Base-by-base conservation (phyloP, 495 filamentous ascomycete species). In the Annulohypoxylon bovei region DNA sequence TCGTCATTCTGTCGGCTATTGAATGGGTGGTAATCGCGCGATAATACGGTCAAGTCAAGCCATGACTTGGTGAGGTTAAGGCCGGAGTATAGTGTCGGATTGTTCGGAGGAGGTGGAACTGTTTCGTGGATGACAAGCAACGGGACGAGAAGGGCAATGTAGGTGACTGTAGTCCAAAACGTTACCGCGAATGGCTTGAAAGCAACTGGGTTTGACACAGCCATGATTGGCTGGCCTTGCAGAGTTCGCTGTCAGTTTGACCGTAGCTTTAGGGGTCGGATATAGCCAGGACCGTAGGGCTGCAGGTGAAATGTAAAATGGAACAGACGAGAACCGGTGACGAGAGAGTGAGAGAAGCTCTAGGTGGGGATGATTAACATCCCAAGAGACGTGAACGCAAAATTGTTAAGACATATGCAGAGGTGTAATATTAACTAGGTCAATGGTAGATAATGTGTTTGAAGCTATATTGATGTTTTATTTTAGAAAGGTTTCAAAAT, bases 1-100 rank as follows among this genome's bases (percentile, higher is more conserved):
- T 89, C 85, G 68, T 97, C 95, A 73, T 97, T 98, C 62, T 85
- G 83, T 35, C 82, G 89, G 32, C 89, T 93, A 79, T 98, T 98
- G 78, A 92, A 96, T 0, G 95, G 95, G 73, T 96, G 95, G 73
- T 91, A 97, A 0, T 85, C 86, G 57, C 81, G 83, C n/a, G 89
- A 93, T 16, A 99, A 79, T 37, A 80, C 79, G 33, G 92, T 87
- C 18, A 99, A 85, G 75, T 99, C 94, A 14, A 83, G 78, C 95
- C 95, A 98, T 22, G 95, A 94, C 81, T 93, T 88, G 25, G 89
- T 88, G 16, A 97, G 80, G 70, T 97, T 90, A 54, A 94, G 80
- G 23, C 91, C 92, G 35, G 79, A 79, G 39, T 85, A 76, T 20
- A 83, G 82, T n/a, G 80, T 80, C 37, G 81, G 82, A 44, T 85